Evolutionary conservation across 768 basidiomycete genomes (phyloP).

Genomic region (Rhodotorula sphaerocarpa): DNA sequence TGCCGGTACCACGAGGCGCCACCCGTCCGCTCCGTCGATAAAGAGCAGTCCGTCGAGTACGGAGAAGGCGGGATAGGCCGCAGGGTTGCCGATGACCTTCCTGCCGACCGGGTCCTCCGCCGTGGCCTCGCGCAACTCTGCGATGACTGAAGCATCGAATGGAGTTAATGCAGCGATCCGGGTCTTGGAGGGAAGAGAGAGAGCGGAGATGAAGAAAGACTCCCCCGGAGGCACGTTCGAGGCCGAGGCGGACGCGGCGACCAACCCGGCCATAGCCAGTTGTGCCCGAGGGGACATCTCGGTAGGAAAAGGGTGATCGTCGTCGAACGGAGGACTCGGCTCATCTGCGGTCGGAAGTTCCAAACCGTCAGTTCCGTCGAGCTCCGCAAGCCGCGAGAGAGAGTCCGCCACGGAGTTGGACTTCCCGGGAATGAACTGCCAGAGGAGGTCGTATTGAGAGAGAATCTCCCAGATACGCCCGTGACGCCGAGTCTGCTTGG

Average conservation of each 20-base stretch:
- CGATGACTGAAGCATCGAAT: not conserved
- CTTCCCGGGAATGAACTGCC: not conserved
- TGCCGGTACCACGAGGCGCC: not conserved
- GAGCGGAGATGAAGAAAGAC: not conserved
- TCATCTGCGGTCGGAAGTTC: no score
- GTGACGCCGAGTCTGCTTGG: not conserved
- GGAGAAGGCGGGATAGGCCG: not conserved
- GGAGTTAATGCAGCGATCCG: not conserved
- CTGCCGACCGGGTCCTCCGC: not conserved
- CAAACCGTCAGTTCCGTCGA: no score
- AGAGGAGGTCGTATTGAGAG: not conserved
- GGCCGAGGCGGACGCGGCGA: no score
- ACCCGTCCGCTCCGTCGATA: not conserved
- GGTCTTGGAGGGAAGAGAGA: not conserved
- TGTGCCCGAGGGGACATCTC: no score
- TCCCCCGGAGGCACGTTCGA: no score
- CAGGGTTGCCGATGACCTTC: not conserved
- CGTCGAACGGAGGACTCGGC: no score
- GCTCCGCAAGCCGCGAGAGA: no score
- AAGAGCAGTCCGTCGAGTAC: not conserved
- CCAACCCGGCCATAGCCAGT: no score
- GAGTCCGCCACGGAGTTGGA: not conserved
- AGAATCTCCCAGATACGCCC: constrained; percentile 6
- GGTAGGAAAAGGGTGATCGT: no score
- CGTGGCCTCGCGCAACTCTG: not conserved